Evolutionary conservation across 345 rosid genomes (phyloP).

Genomic region (Brassica carinata): DNA sequence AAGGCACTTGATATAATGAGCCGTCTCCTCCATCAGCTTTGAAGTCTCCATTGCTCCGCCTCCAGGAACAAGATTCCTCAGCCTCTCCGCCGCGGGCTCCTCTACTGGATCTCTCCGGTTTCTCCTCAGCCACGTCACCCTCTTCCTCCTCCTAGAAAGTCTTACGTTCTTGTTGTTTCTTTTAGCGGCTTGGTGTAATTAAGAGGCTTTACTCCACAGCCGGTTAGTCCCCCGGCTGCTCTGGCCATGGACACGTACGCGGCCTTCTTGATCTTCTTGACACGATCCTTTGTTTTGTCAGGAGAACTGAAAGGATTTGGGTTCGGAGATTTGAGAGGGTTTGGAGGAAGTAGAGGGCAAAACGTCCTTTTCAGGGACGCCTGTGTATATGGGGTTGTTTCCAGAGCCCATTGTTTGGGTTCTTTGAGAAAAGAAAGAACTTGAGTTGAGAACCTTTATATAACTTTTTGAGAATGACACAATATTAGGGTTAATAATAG

Average conservation of each 20-base stretch:
- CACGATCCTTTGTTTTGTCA: constrained; percentile 17
- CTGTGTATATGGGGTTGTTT: constrained; percentile 31
- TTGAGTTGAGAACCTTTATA: constrained; percentile 36
- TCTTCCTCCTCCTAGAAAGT: constrained; percentile 13
- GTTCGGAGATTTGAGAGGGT: constrained; percentile 34
- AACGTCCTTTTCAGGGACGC: constrained; percentile 30
- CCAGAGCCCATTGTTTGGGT: constrained; percentile 35
- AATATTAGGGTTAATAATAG: constrained; percentile 36
- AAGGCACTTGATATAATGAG: constrained; percentile 44
- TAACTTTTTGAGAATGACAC: constrained; percentile 20
- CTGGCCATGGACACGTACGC: constrained; percentile 44
- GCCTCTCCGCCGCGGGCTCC: constrained; percentile 19
- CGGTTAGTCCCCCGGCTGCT: constrained; percentile 30
- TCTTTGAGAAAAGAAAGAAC: constrained; percentile 7
- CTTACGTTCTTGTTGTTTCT: constrained; percentile 1
- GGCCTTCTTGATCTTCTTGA: constrained; percentile 38
- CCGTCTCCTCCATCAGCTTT: constrained; percentile 42
- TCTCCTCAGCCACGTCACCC: constrained; percentile 21
- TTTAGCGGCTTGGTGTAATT: constrained; percentile 20
- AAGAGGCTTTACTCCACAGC: constrained; percentile 41
- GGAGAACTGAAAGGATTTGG: constrained; percentile 19
- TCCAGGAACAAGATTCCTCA: constrained; percentile 42
- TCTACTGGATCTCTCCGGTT: constrained; percentile 15
- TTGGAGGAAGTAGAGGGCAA: constrained; percentile 38
- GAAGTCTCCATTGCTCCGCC: constrained; percentile 39